Evolutionary conservation across 768 basidiomycete species (phyloP), one percentile per base, ranked within the genome.

Genomic region (Gloeophyllum trabeum): DNA sequence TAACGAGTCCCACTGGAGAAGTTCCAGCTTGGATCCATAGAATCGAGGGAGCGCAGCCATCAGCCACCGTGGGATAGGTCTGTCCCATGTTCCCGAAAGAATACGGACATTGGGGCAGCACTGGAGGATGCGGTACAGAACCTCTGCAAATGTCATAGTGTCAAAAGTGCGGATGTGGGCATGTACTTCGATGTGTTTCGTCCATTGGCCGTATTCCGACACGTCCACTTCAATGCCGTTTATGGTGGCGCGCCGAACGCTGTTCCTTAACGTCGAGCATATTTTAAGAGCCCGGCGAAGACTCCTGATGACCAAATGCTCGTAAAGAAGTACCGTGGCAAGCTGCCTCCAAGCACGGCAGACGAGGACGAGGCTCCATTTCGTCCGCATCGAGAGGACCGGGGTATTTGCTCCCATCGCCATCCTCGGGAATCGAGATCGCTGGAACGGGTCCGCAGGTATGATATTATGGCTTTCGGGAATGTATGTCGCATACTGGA

Each of bases 401-500:
- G 67, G 69, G 6, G 69, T 66, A 48, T 76, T 76, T 14, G 60
- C 50, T 5, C 62, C 70, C 62, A 70, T 64, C 6, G 61, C 66
- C 50, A 69, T 66, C 42, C 60, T 64, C 1, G 67, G 66, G 2
- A 59, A 53, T 39, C 60, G 62, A 46, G 60, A 62, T 18, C 58
- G 55, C 5, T 54, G 52, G 50, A 76, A 75, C 4, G 75, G 70
- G 52, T 74, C 64, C 39, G 67, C 49, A 6, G 69, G 69, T 18
- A 58, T 58, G 47, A 75, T 59, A 24, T 67, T 62, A 35, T 62
- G 59, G 35, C 67, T 56, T 5, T 57, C 58, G 46, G 70, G 66
- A 39, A 70, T 59, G 51, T 71, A 66, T 13, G 72, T 74, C 4
- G 71, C 67, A 51, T 71, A 73, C 43, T 71, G 65, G 53, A 76